A percentile compares a stretch with the other conserved stretches of the same genome.
Evolutionary conservation across 805 yeast genomes (phyloP).

Genomic region (Dipodascus albidus): DNA sequence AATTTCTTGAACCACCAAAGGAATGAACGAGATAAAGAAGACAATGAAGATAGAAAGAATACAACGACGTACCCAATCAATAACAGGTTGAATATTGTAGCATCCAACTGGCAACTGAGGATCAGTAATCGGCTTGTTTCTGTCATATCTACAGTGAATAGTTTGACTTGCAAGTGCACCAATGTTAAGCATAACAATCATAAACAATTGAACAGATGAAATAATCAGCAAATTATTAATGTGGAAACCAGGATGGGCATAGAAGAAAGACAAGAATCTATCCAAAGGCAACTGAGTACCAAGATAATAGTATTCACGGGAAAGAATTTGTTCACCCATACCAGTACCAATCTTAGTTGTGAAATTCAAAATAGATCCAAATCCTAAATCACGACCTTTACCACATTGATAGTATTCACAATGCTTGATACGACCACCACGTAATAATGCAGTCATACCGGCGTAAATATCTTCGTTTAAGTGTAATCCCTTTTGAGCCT

Average conservation of each 20-base stretch:
- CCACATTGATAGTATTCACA: conserved; percentile 96
- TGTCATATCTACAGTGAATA: conserved; percentile 54
- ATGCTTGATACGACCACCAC: conserved; percentile 93
- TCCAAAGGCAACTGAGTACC: conserved; percentile 88
- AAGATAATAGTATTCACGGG: conserved; percentile 82
- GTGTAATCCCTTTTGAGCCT: conserved; percentile 89
- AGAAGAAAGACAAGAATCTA: conserved; percentile 81
- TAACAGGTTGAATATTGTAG: conserved; percentile 72
- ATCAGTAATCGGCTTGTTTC: conserved; percentile 61
- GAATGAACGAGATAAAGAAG: conserved; percentile 83
- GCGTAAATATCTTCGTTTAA: conserved; percentile 93
- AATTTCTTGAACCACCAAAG: conserved; percentile 76
- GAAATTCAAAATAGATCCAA: conserved; percentile 82
- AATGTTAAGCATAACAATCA: conserved; percentile 65
- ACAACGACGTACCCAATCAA: conserved; percentile 82
- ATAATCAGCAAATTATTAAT: conserved; percentile 81
- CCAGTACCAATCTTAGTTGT: conserved; percentile 96
- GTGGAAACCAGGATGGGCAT: conserved; percentile 97
- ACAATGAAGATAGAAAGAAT: conserved; percentile 85
- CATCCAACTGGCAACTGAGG: conserved; percentile 72
- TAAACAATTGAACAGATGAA: conserved; percentile 76
- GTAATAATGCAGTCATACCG: conserved; percentile 77
- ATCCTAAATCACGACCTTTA: conserved; percentile 91
- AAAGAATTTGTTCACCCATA: conserved; percentile 92
- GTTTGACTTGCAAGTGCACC: conserved; percentile 71